These are phyloP conservation scores for Prunus dulcis DNA, from an alignment of 306 rosid species.

Conservation along the genomic window DNA sequence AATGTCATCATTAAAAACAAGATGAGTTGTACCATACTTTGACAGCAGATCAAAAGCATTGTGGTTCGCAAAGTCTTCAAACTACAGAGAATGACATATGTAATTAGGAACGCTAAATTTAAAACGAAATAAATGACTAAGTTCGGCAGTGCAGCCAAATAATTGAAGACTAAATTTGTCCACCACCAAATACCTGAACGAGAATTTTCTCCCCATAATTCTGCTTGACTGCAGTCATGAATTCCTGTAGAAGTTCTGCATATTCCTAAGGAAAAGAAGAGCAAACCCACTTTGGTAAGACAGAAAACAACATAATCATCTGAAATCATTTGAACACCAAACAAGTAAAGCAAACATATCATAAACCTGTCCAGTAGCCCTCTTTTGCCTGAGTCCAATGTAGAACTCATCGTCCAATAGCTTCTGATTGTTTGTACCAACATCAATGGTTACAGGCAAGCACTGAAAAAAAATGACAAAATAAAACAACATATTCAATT, in stretches of 20 bases:
- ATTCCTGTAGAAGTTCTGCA: constrained; percentile 76
- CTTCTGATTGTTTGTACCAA: constrained; percentile 91
- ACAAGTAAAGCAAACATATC: constrained; percentile 5
- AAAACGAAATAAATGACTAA: constrained; percentile 8
- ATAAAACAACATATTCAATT: not conserved
- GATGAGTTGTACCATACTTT: constrained; percentile 81
- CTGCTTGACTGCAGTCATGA: constrained; percentile 88
- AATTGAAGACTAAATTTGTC: constrained; percentile 15
- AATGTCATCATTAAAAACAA: constrained; percentile 93
- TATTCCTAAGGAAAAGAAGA: constrained; percentile 59
- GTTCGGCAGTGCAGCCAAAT: not conserved
- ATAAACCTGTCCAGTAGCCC: constrained; percentile 87
- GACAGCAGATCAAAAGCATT: constrained; percentile 95
- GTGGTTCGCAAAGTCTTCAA: constrained; percentile 99
- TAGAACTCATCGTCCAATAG: constrained; percentile 85
- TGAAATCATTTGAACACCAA: constrained; percentile 9
- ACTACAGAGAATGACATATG: constrained; percentile 44
- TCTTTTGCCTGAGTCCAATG: constrained; percentile 85
- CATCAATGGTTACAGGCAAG: constrained; percentile 97
- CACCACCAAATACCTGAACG: constrained; percentile 60
- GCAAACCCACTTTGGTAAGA: constrained; percentile 9
- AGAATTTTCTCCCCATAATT: constrained; percentile 89
- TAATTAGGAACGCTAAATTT: constrained; percentile 21
- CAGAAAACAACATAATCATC: not conserved
- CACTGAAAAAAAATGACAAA: constrained; percentile 57